Conservation (phyloP, 2,329 filamentous ascomycete species). For the Penicillium sp. region DNA sequence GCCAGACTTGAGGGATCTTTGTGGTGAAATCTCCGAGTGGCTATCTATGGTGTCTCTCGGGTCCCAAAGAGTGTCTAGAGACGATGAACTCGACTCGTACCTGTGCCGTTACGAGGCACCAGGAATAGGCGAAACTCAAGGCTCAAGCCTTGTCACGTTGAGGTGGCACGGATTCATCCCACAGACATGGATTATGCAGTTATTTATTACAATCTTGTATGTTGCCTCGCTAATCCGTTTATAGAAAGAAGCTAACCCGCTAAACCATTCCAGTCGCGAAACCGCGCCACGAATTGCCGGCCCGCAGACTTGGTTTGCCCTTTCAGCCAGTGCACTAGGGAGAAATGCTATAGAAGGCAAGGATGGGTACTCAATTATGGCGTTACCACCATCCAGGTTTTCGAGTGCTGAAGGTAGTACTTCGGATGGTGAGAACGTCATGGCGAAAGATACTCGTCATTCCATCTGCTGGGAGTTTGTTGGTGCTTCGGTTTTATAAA, state of each 20-base stretch:
- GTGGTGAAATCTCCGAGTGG: constrained; percentile 65
- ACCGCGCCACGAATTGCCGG: constrained; percentile 16
- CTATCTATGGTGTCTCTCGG: constrained; percentile 59
- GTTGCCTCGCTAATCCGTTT: constrained; percentile 9
- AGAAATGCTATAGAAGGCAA: constrained; percentile 45
- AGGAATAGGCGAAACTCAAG: constrained; percentile 29
- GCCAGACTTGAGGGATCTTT: constrained; percentile 64
- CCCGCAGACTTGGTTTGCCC: constrained; percentile 39
- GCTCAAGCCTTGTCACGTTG: constrained; percentile 40
- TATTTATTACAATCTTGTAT: constrained; percentile 45
- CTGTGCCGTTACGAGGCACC: constrained; percentile 50
- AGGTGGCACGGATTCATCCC: constrained; percentile 51
- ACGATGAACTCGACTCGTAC: constrained; percentile 49
- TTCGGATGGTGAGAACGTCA: neutral
- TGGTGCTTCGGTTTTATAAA: constrained; percentile 30
- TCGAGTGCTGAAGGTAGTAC: neutral
- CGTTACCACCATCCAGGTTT: constrained; percentile 16
- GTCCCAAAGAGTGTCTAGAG: constrained; percentile 43
- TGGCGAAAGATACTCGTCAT: constrained; percentile 16
- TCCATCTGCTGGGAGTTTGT: constrained; percentile 48
- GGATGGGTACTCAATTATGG: constrained; percentile 46
- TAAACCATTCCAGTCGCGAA: constrained; percentile 22
- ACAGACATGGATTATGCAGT: constrained; percentile 43
- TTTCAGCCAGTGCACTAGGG: constrained; percentile 39
- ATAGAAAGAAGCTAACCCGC: neutral